A percentile compares a stretch with the other conserved stretches of the same genome.
phyloP scores from a whole-genome alignment of 768 basidiomycete genomes.

The Coprinopsis marcescibilis region DNA sequence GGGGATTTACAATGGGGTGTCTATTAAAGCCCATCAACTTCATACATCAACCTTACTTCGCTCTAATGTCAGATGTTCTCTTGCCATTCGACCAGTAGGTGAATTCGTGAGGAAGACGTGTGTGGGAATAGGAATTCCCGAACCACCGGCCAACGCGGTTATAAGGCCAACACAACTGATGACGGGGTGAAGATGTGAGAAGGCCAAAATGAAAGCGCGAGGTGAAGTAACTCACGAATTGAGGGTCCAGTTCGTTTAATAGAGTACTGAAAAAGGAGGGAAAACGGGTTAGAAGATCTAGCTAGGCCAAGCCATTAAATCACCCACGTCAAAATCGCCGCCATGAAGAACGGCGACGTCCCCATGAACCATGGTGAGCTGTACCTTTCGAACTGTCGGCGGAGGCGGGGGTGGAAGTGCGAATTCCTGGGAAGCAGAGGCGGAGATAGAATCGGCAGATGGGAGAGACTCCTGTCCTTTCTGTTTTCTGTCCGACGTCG shows the following conservation, averaged over 20 bases:
- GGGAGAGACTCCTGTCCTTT: neutral
- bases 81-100: constrained; percentile 2
- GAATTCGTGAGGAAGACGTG: neutral
- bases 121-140: constrained; percentile 8
- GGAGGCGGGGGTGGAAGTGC: constrained; percentile 3
- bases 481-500: no score
- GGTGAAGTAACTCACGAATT: constrained; percentile 29
- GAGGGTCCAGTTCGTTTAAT: constrained; percentile 39
- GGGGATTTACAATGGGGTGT: neutral
- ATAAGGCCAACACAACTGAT: neutral
- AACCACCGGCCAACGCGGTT: neutral
- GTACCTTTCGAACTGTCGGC: constrained; percentile 17
- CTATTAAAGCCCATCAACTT: constrained; percentile 6
- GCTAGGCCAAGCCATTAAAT: neutral
- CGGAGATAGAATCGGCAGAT: neutral
- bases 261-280: constrained; percentile 29
- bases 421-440: neutral
- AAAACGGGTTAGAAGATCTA: constrained; percentile 4
- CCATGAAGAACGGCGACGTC: constrained; percentile 36
- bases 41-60: constrained; percentile 8
- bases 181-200: constrained; percentile 1
- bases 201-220: constrained; percentile 11
- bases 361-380: constrained; percentile 38
- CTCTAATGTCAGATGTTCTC: constrained; percentile 7
- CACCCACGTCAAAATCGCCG: constrained; percentile 37